Evolutionary conservation across 345 rosid genomes (phyloP), one percentile per base, ranked within the genome.

Genomic region (Acer campestre): DNA sequence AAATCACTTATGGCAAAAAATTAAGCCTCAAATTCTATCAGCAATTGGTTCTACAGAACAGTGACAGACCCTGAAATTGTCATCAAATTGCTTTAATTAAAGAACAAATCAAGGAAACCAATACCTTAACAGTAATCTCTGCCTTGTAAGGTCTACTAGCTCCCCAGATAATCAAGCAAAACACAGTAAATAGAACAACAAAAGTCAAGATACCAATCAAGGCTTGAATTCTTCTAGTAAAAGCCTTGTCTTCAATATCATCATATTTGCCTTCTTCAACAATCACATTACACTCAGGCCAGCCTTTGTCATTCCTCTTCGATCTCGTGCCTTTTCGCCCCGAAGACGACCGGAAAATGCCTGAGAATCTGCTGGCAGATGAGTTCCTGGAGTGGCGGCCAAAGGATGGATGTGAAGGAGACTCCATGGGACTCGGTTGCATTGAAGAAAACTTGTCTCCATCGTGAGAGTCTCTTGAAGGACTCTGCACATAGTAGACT

Each of bases 321-420:
- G 61, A 1, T 80, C 86, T 67, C 35, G 78, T 53, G 1, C 83
- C 85, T 75, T 90, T 90, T 78, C 89, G 84, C 48, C 92, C 91
- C 0, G 93, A 90, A 0, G 98, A 86, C 9, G 94, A 88, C 86
- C 94, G 69, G 83, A 90, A 93, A 48, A 93, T 89, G 55, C 97
- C 98, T 2, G 97, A 92, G 77, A 94, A 92, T 80, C 95, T 79
- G 68, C 98, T 92, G 13, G 89, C 90, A 3, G 97, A 91, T 14
- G 97, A 94, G 81, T 94, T 92, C 70, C 98, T 85, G 0, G 95
- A 92, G 80, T 94, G 98, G 31, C 93, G 89, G n/a, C 94, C 95
- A 84, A 76, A 75, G 51, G 95, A 92, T 0, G 93, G 94, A 80
- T 92, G 94, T 12, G 98, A 90, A 67, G 97, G 98, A 2, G 95